Base-by-base conservation (phyloP, 2,329 filamentous ascomycete species). In the Ophiosphaerella herpotricha region DNA sequence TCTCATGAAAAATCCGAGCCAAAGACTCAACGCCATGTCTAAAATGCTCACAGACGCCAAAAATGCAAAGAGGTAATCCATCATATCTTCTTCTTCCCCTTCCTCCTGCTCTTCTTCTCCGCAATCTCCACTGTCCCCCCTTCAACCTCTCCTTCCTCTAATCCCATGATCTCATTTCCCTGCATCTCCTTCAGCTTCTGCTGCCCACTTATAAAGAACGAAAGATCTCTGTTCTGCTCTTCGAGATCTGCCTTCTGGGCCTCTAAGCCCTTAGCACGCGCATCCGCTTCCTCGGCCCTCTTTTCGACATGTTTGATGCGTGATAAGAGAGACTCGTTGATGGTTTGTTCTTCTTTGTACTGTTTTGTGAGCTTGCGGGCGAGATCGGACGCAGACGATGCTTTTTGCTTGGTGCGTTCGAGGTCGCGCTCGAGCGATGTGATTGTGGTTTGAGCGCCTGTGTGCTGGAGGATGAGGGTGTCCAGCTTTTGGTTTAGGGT, bases 211-310 rank as follows among this genome's bases (percentile, higher is more conserved):
- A 97, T 93, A 66, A 93, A 96, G 81, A 96, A 92, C 43, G 81
- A 86, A 68, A 97, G 70, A 70, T 97, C 93, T 12, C 89, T 83
- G 68, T 96, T 96, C 80, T 91, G 88, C 71, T 96, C 91, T 58
- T 86, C 84, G 37, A 96, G 75, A 60, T 96, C 91, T 34, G 77
- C 80, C 58, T 89, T 88, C 71, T 91, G 74, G 3, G 55, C 60
- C 42, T 74, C 72, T 1, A 75, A 56, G 53, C 59, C 71, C 55
- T 67, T 73, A 4, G 66, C 70, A 34, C 66, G 84, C 12, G 62
- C 67, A 61, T 82, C 82, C 4, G 89, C 73, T 35, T 78, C 78
- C 23, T 78, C 78, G 1, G 86, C 73, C 68, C 87, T 81, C 51
- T 78, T 78, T 36, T 82, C 78, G 14, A 90, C 73, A 58, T 89